A percentile compares a stretch with the other conserved stretches of the same genome.
Conservation (phyloP, 768 basidiomycete species). For the Hypholoma fasciculare region DNA sequence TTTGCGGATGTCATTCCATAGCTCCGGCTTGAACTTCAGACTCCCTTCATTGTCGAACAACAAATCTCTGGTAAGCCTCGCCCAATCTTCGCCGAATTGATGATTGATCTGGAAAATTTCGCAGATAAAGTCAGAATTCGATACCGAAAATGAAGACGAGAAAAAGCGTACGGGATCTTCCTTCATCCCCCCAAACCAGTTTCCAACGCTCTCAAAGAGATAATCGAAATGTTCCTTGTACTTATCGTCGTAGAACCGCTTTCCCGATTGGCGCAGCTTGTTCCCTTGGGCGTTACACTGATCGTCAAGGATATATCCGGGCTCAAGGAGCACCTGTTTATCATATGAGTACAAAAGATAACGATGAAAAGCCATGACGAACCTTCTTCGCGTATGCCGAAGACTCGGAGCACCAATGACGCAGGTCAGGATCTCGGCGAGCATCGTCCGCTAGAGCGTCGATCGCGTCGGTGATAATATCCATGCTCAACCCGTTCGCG, state of each 20-base stretch:
- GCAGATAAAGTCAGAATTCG: too few relatives aligned
- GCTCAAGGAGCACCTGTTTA: conserved; percentile 65
- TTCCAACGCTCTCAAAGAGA: conserved; percentile 65
- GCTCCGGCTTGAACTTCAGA: conserved; percentile 82
- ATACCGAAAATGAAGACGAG: neutral
- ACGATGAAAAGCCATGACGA: conserved; percentile 6
- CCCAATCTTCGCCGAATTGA: conserved; percentile 82
- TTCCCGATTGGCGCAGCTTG: conserved; percentile 68
- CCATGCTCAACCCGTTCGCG: conserved; percentile 71
- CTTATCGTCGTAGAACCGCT: conserved; percentile 71
- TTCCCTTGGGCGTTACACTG: conserved; percentile 66
- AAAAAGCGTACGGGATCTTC: conserved; percentile 64
- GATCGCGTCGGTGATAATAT: conserved; percentile 68
- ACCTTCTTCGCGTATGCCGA: conserved; percentile 69
- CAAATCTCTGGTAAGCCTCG: conserved; percentile 78
- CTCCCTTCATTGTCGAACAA: conserved; percentile 80
- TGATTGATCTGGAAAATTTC: conserved; percentile 47
- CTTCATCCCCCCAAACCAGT: conserved; percentile 85
- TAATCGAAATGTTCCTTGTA: conserved; percentile 76
- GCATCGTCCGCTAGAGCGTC: conserved; percentile 75
- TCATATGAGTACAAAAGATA: neutral
- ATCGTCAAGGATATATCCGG: conserved; percentile 85
- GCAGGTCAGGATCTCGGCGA: conserved; percentile 69
- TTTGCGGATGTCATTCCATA: conserved; percentile 87
- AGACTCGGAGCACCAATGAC: conserved; percentile 68